phyloP scores from a whole-genome alignment of 1,139 yeast genomes.

The Nakaseomyces glabratus region DNA sequence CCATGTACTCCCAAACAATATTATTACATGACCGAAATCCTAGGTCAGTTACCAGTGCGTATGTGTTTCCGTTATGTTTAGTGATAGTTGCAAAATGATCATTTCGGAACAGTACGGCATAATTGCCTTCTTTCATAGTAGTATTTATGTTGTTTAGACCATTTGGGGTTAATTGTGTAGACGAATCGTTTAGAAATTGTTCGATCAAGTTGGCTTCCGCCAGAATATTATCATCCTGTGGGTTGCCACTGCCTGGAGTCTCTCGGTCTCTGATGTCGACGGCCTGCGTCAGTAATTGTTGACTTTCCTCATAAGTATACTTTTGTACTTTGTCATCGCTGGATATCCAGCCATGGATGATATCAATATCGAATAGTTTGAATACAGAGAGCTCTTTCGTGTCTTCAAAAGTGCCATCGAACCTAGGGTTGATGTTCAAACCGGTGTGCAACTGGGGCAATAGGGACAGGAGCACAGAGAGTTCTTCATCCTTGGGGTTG shows the following conservation, averaged over 20 bases:
- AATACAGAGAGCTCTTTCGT: conserved; percentile 39
- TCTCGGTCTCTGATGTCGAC: conserved; percentile 26
- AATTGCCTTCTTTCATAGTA: conserved; percentile 39
- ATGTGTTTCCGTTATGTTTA: conserved; percentile 44
- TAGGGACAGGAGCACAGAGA: conserved; percentile 30
- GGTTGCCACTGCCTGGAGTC: conserved; percentile 1
- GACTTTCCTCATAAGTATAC: conserved; percentile 42
- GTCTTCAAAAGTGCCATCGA: conserved; percentile 55
- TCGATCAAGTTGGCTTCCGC: conserved; percentile 27
- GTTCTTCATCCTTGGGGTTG: conserved; percentile 20
- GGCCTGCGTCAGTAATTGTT: conserved; percentile 34
- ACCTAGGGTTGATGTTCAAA: conserved; percentile 60
- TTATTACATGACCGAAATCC: conserved; percentile 44
- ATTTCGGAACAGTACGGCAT: conserved; percentile 69
- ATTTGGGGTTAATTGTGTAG: conserved; percentile 59
- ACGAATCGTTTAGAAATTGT: conserved; percentile 36
- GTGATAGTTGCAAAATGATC: conserved; percentile 73
- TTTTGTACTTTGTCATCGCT: conserved; percentile 25
- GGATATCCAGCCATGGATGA: conserved; percentile 45
- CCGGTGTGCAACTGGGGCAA: conserved; percentile 69
- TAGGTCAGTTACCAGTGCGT: conserved; percentile 61
- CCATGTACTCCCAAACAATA: conserved; percentile 71
- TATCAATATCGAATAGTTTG: conserved; percentile 37
- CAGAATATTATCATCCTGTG: conserved; percentile 19
- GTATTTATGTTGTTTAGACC: conserved; percentile 44